A percentile compares a stretch with the other conserved stretches of the same genome.
phyloP scores from a whole-genome alignment of 2,329 filamentous ascomycete species.

The Gnomoniopsis smithogilvyi region DNA sequence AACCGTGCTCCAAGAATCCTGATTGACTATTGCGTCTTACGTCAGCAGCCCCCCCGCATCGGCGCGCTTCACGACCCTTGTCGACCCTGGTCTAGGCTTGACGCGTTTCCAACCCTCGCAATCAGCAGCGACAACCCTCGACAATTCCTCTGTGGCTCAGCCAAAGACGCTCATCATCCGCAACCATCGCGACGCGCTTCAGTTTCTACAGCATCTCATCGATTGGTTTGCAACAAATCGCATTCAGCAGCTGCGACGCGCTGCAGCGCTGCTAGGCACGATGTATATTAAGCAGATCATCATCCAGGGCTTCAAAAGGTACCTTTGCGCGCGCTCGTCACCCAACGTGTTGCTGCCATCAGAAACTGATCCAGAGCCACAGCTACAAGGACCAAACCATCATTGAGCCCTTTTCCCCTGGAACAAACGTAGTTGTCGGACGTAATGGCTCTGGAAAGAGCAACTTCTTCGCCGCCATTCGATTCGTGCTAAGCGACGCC shows the following conservation, averaged over 20 bases:
- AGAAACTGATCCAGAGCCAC: conserved; percentile 22
- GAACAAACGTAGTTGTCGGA: conserved; percentile 97
- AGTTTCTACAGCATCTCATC: not conserved
- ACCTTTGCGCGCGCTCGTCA: conserved; percentile 33
- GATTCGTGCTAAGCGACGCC: conserved; percentile 96
- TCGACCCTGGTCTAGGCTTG: not conserved
- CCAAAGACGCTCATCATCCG: not conserved
- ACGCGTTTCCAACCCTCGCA: conserved; percentile 11
- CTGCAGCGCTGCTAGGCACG: conserved; percentile 32
- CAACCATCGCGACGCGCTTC: not conserved
- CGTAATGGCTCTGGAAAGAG: conserved; percentile 99
- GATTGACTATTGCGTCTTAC: not conserved
- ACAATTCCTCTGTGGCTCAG: no score
- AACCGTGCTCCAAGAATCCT: not conserved
- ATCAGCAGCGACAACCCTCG: no score
- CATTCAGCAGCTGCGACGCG: conserved; percentile 9
- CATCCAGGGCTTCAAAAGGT: conserved; percentile 99
- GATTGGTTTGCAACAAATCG: not conserved
- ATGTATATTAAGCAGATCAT: conserved; percentile 99
- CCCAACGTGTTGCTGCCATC: not conserved
- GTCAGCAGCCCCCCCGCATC: conserved; percentile 5
- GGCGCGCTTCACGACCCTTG: not conserved
- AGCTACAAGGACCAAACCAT: conserved; percentile 99
- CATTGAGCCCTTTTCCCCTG: conserved; percentile 96
- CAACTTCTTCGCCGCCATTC: conserved; percentile 99